Evolutionary conservation across 441 rosid genomes (phyloP), one percentile per base, ranked within the genome.

Genomic region (Pelargonium australe): DNA sequence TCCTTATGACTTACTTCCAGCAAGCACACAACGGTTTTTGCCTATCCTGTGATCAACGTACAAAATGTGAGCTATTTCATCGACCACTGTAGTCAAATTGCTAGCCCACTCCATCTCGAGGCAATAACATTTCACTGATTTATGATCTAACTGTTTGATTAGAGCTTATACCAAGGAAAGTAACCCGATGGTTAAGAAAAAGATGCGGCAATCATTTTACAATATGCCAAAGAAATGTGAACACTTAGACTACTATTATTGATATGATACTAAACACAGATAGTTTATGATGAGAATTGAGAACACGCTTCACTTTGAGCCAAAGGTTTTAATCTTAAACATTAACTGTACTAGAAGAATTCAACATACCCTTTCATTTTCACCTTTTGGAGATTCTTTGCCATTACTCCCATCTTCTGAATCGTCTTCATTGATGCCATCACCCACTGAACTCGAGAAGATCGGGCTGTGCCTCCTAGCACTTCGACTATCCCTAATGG

Each of bases 391-490:
- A 23, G 86, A 72, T 72, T 79, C 79, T 51, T 80, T 73, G 10
- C 81, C 76, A 7, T 76, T 64, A n/a, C 7, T 68, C n/a, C 76
- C 88, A 58, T 82, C 85, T 70, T 76, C 80, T 5, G 85, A 67
- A 40, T 73, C 72, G 67, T 81, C 86, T 5, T 82, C 79, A 68
- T 80, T 78, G 65, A 49, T 55, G 16, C 75, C 85, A 76, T 88
- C 92, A 75, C 81, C 86, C 65, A 77, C 82, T 72, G 73, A 31
- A 78, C 85, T 75, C 64, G 80, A 80, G 70, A 80, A 78, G 31
- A 79, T 66, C 49, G 87, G 86, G 61, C 85, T 43, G 14, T 5
- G 68, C 76, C 79, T 83, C 78, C 74, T 73, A 20, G 25, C 64
- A 70, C 75, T 69, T 49, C 66, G 69, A 63, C 66, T 68, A 60